These are phyloP conservation scores for Dothiorella sarmentorum DNA, from an alignment of 2,329 filamentous ascomycete species.

Conservation along the genomic window DNA sequence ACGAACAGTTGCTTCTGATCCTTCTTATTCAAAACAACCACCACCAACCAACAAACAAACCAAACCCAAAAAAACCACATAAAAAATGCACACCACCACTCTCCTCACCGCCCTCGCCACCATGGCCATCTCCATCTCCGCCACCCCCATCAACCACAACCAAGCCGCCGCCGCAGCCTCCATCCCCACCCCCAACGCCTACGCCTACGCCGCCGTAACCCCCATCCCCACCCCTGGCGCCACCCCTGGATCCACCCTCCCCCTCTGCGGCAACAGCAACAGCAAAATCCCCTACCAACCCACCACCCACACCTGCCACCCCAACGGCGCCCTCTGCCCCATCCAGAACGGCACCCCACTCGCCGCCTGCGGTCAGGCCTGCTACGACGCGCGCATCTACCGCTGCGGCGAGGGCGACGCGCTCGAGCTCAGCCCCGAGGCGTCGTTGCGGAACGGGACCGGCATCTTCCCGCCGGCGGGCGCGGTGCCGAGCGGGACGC, in stretches of 20 bases:
- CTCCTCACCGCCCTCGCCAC: conserved; percentile 2
- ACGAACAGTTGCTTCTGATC: conserved; percentile 7
- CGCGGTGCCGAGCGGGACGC: not conserved
- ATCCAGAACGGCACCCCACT: not conserved
- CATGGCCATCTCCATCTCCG: not conserved
- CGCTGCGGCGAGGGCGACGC: not conserved
- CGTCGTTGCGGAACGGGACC: not conserved
- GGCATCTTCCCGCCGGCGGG: not conserved
- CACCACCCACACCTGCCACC: conserved; percentile 1
- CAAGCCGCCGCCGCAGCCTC: not conserved
- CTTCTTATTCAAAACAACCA: no score
- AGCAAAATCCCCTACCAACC: no score
- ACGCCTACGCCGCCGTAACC: not conserved
- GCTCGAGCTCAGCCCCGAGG: not conserved
- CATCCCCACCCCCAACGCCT: not conserved
- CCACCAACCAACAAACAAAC: not conserved
- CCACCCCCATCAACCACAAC: not conserved
- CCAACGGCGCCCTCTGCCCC: conserved; percentile 6
- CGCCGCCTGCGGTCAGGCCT: not conserved
- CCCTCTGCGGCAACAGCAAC: conserved; percentile 5
- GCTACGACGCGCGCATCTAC: conserved; percentile 15
- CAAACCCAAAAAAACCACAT: not conserved
- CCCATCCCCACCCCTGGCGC: not conserved
- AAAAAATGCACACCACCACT: conserved; percentile 16
- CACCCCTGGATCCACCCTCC: not conserved